A percentile compares a stretch with the other conserved stretches of the same genome.
These are phyloP conservation scores for Nidula microcarpa DNA, from an alignment of 768 basidiomycete genomes.

Conservation along the genomic window DNA sequence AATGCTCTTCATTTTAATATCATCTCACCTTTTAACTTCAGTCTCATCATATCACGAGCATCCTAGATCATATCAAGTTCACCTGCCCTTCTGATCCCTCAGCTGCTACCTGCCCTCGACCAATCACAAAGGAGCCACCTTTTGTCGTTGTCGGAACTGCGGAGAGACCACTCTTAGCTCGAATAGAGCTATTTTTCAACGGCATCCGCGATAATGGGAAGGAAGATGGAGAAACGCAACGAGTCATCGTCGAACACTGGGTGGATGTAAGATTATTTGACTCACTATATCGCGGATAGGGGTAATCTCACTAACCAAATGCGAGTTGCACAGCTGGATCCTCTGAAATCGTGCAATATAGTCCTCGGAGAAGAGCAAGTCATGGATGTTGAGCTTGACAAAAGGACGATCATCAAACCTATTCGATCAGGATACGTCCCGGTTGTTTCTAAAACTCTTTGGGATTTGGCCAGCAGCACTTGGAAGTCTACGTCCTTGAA, in stretches of 20 bases:
- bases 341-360: slow-evolving; percentile 24
- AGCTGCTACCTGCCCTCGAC: slow-evolving; percentile 8
- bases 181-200: slow-evolving; percentile 41
- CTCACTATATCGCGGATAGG: too few species aligned
- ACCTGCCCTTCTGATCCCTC: slow-evolving; percentile 16
- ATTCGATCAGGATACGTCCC: slow-evolving; percentile 23
- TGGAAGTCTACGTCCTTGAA: not conserved
- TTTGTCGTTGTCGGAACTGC: slow-evolving; percentile 42
- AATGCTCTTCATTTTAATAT: not conserved
- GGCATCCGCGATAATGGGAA: slow-evolving; percentile 16
- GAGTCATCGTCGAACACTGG: slow-evolving; percentile 47
- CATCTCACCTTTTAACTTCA: slow-evolving; percentile 4
- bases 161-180: slow-evolving; percentile 41
- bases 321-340: slow-evolving; percentile 33
- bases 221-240: slow-evolving; percentile 24
- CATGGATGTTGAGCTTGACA: slow-evolving; percentile 50
- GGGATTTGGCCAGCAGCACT: slow-evolving; percentile 23
- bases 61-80: slow-evolving; percentile 36
- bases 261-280: slow-evolving; percentile 36
- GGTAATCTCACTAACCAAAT: not conserved
- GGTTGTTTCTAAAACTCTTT: slow-evolving; percentile 30
- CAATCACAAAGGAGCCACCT: slow-evolving; percentile 30
- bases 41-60: slow-evolving; percentile 42
- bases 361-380: slow-evolving; percentile 46
- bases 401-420: slow-evolving; percentile 36